phyloP scores from a whole-genome alignment of 768 basidiomycete genomes.

The Dendrothele bispora region DNA sequence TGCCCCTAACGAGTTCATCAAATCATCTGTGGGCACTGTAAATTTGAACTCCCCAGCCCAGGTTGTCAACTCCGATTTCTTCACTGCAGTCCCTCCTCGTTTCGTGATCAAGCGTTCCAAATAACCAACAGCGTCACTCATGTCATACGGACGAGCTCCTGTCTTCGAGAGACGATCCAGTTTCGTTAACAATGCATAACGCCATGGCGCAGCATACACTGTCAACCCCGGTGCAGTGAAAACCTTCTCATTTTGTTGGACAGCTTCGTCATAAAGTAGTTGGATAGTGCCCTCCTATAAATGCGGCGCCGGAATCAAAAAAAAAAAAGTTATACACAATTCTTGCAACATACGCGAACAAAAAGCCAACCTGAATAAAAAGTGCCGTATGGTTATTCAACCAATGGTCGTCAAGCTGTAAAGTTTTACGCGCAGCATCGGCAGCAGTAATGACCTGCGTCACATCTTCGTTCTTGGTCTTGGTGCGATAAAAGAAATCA shows the following conservation, averaged over 20 bases:
- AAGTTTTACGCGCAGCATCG: too few species aligned
- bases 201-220: conserved; percentile 15
- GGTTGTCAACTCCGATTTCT: not conserved
- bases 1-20: too few species aligned
- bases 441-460: too few species aligned
- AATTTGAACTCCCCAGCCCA: too few species aligned
- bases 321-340: not conserved
- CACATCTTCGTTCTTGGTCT: too few species aligned
- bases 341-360: not conserved
- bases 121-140: conserved; percentile 12
- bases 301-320: not conserved
- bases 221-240: conserved; percentile 11
- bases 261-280: conserved; percentile 9
- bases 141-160: conserved; percentile 10
- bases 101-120: conserved; percentile 2
- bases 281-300: conserved; percentile 3
- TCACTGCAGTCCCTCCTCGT: conserved; percentile 6
- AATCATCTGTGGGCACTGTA: too few species aligned
- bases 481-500: too few species aligned
- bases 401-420: not conserved
- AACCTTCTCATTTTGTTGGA: conserved; percentile 12
- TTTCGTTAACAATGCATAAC: conserved; percentile 11
- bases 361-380: conserved; percentile 2
- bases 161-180: conserved; percentile 9
- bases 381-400: conserved; percentile 6